These are phyloP conservation scores for Gelatoporia subvermispora DNA, from an alignment of 768 basidiomycete genomes.

Conservation along the genomic window DNA sequence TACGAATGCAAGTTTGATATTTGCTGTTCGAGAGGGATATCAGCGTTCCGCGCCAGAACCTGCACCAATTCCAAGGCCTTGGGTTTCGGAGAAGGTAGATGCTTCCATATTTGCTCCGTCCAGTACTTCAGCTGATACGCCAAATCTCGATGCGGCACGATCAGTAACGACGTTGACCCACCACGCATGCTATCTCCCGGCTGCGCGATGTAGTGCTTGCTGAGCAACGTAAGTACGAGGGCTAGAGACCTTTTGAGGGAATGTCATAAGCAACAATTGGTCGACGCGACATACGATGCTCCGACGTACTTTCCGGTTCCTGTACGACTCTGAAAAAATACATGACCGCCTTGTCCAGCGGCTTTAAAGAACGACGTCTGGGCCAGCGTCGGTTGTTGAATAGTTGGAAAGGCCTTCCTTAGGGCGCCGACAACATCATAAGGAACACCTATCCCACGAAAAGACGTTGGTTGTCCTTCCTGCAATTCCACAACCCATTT, in stretches of 20 bases:
- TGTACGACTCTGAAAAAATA: constrained; percentile 66
- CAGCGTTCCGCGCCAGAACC: constrained; percentile 55
- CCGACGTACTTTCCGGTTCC: constrained; percentile 71
- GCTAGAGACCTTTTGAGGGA: constrained; percentile 63
- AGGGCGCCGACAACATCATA: constrained; percentile 33
- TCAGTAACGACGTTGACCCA: constrained; percentile 48
- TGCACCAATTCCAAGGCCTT: constrained; percentile 46
- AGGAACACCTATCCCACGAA: too few species aligned
- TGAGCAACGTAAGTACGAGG: constrained; percentile 59
- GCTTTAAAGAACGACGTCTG: constrained; percentile 62
- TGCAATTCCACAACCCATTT: too few species aligned
- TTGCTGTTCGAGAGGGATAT: constrained; percentile 34
- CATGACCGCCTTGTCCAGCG: constrained; percentile 49
- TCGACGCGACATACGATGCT: neutral
- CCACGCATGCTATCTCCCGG: constrained; percentile 1
- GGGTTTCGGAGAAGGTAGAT: constrained; percentile 11
- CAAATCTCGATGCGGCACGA: constrained; percentile 73
- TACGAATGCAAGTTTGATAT: constrained; percentile 33
- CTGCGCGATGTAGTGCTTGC: constrained; percentile 13
- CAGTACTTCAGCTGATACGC: constrained; percentile 64
- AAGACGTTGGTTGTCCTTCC: too few species aligned
- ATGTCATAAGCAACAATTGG: neutral
- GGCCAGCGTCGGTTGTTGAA: constrained; percentile 51
- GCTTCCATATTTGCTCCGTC: constrained; percentile 46
- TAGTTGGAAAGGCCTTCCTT: constrained; percentile 54